Conservation (phyloP, 2,329 filamentous ascomycete genomes). For the Catunica adiposa region DNA sequence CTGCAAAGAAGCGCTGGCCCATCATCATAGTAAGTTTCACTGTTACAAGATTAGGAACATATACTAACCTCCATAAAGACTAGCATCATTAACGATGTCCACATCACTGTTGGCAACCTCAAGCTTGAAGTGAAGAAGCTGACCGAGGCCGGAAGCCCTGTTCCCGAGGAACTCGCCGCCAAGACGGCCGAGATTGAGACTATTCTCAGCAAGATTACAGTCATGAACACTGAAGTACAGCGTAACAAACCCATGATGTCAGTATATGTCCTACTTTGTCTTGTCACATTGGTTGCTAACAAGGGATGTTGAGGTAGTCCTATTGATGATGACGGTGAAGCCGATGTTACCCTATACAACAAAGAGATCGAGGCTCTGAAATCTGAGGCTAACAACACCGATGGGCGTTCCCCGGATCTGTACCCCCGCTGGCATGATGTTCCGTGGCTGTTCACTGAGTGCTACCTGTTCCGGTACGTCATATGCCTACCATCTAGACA, state of each 20-base stretch:
- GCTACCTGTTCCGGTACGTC: conserved; percentile 68
- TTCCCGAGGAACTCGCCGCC: conserved; percentile 1
- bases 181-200: conserved; percentile 7
- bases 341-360: conserved; percentile 72
- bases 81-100: conserved; percentile 84
- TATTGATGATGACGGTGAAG: conserved; percentile 56
- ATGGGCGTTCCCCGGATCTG: conserved; percentile 27
- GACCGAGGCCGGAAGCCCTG: neutral
- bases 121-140: conserved; percentile 43
- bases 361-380: conserved; percentile 61
- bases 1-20: conserved; percentile 79
- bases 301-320: conserved; percentile 33
- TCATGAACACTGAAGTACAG: conserved; percentile 86
- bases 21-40: conserved; percentile 59
- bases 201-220: conserved; percentile 73
- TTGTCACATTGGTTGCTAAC: neutral
- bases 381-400: conserved; percentile 10
- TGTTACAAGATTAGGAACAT: neutral
- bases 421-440: conserved; percentile 56
- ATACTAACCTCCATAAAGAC: conserved; percentile 40
- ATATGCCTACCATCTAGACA: conserved; percentile 1
- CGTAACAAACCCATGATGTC: conserved; percentile 70
- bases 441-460: conserved; percentile 83
- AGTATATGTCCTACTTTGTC: conserved; percentile 17
- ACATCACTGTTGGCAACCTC: conserved; percentile 48